Evolutionary conservation across 306 rosid species (phyloP).

Genomic region (Corylus americana): DNA sequence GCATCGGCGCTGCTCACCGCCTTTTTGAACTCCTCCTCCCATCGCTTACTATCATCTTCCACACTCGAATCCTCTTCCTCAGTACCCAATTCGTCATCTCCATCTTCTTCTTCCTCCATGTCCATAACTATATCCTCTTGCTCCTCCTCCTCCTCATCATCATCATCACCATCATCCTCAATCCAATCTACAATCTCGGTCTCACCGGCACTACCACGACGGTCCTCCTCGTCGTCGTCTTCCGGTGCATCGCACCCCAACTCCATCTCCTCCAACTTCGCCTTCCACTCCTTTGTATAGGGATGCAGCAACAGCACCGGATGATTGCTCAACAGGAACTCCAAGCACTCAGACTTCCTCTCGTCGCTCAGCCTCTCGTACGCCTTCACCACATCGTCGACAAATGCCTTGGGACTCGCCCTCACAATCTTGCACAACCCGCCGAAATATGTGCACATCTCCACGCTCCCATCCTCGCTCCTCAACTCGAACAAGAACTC

Average conservation of each 20-base stretch:
- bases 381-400: conserved; percentile 88
- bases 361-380: conserved; percentile 76
- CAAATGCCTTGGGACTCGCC: conserved; percentile 80
- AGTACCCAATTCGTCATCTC: conserved; percentile 32
- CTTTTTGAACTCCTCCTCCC: conserved; percentile 62
- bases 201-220: conserved; percentile 36
- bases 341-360: conserved; percentile 80
- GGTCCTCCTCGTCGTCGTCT: conserved; percentile 51
- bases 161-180: conserved; percentile 51
- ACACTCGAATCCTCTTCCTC: conserved; percentile 30
- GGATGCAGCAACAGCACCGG: conserved; percentile 84
- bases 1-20: conserved; percentile 58
- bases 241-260: conserved; percentile 97
- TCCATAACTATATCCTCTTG: conserved; percentile 41
- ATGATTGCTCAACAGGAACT: conserved; percentile 71
- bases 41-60: conserved; percentile 40
- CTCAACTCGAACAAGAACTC: conserved; percentile 61
- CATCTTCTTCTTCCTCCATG: conserved; percentile 24
- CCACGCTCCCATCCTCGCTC: conserved; percentile 69
- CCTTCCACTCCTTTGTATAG: conserved; percentile 94
- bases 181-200: conserved; percentile 78
- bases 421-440: conserved; percentile 85
- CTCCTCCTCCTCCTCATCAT: conserved; percentile 24
- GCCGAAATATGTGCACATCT: conserved; percentile 72
- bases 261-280: conserved; percentile 87